Base-by-base conservation (phyloP, 345 rosid species). In the Populus davidiana region DNA sequence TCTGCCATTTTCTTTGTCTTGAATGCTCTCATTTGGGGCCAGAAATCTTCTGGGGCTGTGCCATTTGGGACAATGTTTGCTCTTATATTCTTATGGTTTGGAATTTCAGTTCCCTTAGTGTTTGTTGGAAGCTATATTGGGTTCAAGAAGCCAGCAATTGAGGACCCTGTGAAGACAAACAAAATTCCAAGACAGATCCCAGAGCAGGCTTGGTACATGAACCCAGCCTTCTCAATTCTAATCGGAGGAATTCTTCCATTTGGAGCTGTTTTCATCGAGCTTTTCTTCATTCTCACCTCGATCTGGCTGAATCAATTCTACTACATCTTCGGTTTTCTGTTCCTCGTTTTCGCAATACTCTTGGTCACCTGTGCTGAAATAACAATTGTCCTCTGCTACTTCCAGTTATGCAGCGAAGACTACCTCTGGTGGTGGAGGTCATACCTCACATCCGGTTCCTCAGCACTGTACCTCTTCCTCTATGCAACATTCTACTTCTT, bases 361-460 rank as follows among this genome's bases (percentile, higher is more conserved):
- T 70, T 92, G 4, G 82, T 90, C 70, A 92, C 97, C 0, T 92
- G 94, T 29, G 94, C 97, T 0, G 97, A 92, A 77, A 92, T 92
- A 49, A 89, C 94, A 65, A 59, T 92, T 8, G 97, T 92, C 67
- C 96, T 90, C 75, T 91, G 93, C 83, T 91, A 91, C 90, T 91
- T 90, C 86, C 93, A 91, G 86, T 74, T 91, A 43, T 91, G 96
- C 87, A 90, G 96, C 50, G 93, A 91, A 76, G 96, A 91, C 83
- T 91, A 91, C 75, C 87, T 88, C 4, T 91, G 96, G 92, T 91
- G 96, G 96, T 91, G 96, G 96, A 91, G 96, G 79, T 90, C 96
- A n/a, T 91, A 91, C 85, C 90, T 91, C 25, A 91, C 93, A 25
- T 88, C 96, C 9, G 96, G 93, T 79, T 91, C 96, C 25, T 91